phyloP scores from a whole-genome alignment of 129 eudicot species.

The Silybum marianum region DNA sequence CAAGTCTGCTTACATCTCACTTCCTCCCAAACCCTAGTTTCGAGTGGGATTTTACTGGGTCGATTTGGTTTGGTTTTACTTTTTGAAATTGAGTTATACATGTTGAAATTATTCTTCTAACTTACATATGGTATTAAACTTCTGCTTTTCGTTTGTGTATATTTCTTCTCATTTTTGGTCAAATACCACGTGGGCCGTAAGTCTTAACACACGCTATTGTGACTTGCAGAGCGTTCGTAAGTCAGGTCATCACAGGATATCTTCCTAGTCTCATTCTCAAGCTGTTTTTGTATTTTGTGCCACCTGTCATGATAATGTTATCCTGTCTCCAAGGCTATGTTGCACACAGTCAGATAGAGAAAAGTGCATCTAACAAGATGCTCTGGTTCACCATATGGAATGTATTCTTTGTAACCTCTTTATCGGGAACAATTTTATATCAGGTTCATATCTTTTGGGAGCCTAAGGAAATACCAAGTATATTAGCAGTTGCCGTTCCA shows the following conservation, averaged over 20 bases:
- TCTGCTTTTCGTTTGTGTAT: background rate
- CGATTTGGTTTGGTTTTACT: conserved; percentile 4
- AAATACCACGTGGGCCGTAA: background rate
- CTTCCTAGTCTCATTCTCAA: conserved; percentile 91
- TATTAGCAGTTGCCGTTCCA: conserved; percentile 87
- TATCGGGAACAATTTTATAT: conserved; percentile 79
- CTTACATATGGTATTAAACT: conserved; percentile 7
- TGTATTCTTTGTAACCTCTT: conserved; percentile 75
- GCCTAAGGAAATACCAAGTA: conserved; percentile 71
- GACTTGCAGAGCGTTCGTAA: conserved; percentile 65
- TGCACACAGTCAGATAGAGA: conserved; percentile 78
- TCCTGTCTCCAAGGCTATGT: conserved; percentile 82
- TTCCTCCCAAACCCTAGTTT: background rate
- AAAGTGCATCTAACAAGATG: conserved; percentile 83
- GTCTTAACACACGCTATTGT: conserved; percentile 29
- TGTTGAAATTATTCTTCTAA: conserved; percentile 5
- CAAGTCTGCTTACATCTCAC: background rate
- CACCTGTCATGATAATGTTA: conserved; percentile 72
- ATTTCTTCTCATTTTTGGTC: background rate
- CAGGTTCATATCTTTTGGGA: conserved; percentile 51
- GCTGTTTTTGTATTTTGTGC: conserved; percentile 60
- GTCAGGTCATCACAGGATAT: conserved; percentile 88
- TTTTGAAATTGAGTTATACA: background rate
- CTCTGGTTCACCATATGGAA: conserved; percentile 90
- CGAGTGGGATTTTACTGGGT: background rate